A percentile compares a stretch with the other conserved stretches of the same genome.
These are phyloP conservation scores for Jaltomata sinuosa DNA, from an alignment of 257 asterid genomes.

Conservation along the genomic window DNA sequence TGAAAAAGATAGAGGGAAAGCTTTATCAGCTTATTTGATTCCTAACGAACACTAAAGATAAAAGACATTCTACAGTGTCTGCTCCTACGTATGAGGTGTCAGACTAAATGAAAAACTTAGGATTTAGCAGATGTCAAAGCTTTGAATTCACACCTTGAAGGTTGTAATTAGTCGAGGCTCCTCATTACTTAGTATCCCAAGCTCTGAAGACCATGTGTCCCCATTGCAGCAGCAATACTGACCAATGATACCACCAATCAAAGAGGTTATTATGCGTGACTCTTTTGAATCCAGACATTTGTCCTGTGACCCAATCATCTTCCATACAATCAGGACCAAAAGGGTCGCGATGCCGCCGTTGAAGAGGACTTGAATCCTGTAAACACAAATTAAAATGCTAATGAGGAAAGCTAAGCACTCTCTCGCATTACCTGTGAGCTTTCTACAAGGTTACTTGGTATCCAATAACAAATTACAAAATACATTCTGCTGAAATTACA, in stretches of 20 bases:
- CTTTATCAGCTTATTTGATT: not conserved
- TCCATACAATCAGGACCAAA: constrained; percentile 56
- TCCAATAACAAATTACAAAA: not conserved
- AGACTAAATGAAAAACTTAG: not conserved
- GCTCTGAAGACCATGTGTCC: constrained; percentile 98
- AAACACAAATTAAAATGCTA: not conserved
- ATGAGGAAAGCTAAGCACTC: not conserved
- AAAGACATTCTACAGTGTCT: not conserved
- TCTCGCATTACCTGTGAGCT: not conserved
- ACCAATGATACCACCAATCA: constrained; percentile 80
- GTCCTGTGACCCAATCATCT: constrained; percentile 52
- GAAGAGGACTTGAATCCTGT: constrained; percentile 81
- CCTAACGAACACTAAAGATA: not conserved
- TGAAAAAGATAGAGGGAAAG: not conserved
- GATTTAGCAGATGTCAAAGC: not conserved
- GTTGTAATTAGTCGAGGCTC: constrained; percentile 81
- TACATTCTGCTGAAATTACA: not conserved
- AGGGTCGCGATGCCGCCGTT: constrained; percentile 77
- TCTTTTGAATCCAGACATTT: constrained; percentile 77
- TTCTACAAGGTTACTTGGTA: not conserved
- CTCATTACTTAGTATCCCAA: constrained; percentile 85
- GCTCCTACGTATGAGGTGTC: not conserved
- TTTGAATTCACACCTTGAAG: constrained; percentile 49
- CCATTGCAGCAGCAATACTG: constrained; percentile 94
- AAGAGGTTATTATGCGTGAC: constrained; percentile 38